Percentiles rank a stretch among this genome's conserved stretches.
Conservation (phyloP, 2,329 filamentous ascomycete genomes). For the Trichoderma atroviride region DNA sequence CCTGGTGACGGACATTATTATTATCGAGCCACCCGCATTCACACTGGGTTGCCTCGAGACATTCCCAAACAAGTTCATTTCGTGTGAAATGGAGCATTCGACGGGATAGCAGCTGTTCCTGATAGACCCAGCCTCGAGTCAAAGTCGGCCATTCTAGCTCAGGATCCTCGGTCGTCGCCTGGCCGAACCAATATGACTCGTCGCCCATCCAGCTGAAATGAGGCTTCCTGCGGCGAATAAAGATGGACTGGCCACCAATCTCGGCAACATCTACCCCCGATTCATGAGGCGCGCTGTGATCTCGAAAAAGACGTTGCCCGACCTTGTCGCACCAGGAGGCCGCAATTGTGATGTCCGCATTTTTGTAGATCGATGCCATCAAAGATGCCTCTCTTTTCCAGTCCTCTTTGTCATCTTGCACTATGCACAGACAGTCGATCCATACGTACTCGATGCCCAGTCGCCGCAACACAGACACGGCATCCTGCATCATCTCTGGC, state of each 20-base stretch:
- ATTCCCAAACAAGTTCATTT: slow-evolving; percentile 31
- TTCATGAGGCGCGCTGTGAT: background rate
- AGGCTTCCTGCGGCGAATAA: slow-evolving; percentile 21
- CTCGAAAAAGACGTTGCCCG: slow-evolving; percentile 23
- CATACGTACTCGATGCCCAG: slow-evolving; percentile 28
- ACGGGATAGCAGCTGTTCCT: slow-evolving; percentile 31
- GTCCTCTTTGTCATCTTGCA: slow-evolving; percentile 29
- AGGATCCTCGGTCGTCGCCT: background rate
- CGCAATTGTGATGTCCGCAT: slow-evolving; percentile 27
- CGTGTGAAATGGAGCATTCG: slow-evolving; percentile 30
- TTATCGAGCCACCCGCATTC: slow-evolving; percentile 27
- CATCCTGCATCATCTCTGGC: slow-evolving; percentile 27
- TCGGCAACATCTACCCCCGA: background rate
- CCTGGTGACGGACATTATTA: background rate
- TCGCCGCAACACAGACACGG: slow-evolving; percentile 10
- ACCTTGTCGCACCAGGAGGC: slow-evolving; percentile 22
- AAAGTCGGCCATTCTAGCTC: slow-evolving; percentile 21
- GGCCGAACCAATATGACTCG: background rate
- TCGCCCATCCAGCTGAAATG: slow-evolving; percentile 25
- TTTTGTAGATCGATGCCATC: slow-evolving; percentile 28
- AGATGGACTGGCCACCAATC: slow-evolving; percentile 14
- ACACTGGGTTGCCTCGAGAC: slow-evolving; percentile 22
- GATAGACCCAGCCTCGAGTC: slow-evolving; percentile 31
- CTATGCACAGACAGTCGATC: slow-evolving; percentile 31
- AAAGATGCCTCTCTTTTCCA: slow-evolving; percentile 28